Evolutionary conservation across 2,329 filamentous ascomycete genomes (phyloP), one percentile per base, ranked within the genome.

Genomic region (Aspergillus fijiensis): DNA sequence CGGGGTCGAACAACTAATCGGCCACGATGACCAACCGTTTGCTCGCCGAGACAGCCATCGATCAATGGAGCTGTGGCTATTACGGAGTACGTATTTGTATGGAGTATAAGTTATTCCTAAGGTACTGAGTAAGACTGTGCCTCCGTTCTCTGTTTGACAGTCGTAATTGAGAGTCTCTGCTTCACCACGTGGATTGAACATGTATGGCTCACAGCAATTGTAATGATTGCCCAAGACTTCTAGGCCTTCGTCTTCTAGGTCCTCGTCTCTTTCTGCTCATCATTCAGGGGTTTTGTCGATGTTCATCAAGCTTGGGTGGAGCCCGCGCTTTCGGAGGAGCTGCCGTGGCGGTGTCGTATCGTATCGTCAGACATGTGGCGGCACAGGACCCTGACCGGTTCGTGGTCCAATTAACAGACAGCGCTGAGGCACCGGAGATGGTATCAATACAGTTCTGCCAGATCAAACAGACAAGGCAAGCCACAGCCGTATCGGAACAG

Each of bases 321-420:
- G 60, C 64, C 55, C 29, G 35, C n/a, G n/a, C 19, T 25, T 16
- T 29, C 52, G 39, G 45, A 47, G 45, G 39, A 45, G 39, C 29
- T n/a, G 35, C 35, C 59, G 63, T 67, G 66, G 66, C 66, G 66
- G 64, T 68, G 63, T 63, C 23, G 39, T 58, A 60, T 50, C 53
- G 50, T 62, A 59, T 45, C 49, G 58, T 60, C 33, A 14, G 19
- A n/a, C 5, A 21, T 31, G 39, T 57, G 51, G 60, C 51, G 39
- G 48, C 10, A 4, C 29, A 31, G 25, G 53, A 55, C 53, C 53
- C 51, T 52, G 51, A 11, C 5, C 23, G 21, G 14, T 1, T 2
- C 12, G 12, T n/a, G 1, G 5, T 12, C 21, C 25, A 29, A 29
- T 27, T n/a, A 12, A 16, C 12, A 12, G 25, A 16, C 9, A 49